Percentiles rank a stretch among this genome's conserved stretches.
Conservation (phyloP, 805 yeast species). For the Yamadazyma olivae region DNA sequence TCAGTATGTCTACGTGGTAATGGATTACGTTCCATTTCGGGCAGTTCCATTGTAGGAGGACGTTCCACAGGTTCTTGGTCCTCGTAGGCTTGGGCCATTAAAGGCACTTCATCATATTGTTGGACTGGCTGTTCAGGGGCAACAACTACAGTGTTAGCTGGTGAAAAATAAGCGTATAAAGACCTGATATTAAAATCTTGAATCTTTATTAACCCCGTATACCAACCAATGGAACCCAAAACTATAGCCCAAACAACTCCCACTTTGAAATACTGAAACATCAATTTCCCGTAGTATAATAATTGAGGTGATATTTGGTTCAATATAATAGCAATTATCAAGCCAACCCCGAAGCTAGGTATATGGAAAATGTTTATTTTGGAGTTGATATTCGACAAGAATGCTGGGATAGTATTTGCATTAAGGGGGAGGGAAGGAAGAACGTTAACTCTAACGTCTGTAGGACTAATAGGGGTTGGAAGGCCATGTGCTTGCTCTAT, state of each 20-base stretch:
- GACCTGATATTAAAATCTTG: constrained; percentile 4
- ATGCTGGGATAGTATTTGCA: neutral
- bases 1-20: constrained; percentile 5
- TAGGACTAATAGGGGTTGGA: constrained; percentile 16
- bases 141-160: neutral
- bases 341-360: constrained; percentile 28
- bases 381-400: neutral
- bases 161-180: too few relatives aligned
- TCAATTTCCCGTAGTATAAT: constrained; percentile 15
- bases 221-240: constrained; percentile 24
- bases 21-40: neutral
- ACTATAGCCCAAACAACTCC: constrained; percentile 22
- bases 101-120: constrained; percentile 2
- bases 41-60: constrained; percentile 3
- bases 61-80: constrained; percentile 4
- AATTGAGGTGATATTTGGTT: constrained; percentile 21
- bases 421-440: neutral
- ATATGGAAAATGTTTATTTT: constrained; percentile 15
- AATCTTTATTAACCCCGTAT: constrained; percentile 22
- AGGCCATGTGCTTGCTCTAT: neutral
- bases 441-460: constrained; percentile 4
- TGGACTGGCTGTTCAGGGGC: constrained; percentile 4
- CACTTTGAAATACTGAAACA: constrained; percentile 19
- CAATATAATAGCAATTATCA: constrained; percentile 19
- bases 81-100: constrained; percentile 9